phyloP scores from a whole-genome alignment of 352 stramenopile genomes.

The Thraustotheca clavata region DNA sequence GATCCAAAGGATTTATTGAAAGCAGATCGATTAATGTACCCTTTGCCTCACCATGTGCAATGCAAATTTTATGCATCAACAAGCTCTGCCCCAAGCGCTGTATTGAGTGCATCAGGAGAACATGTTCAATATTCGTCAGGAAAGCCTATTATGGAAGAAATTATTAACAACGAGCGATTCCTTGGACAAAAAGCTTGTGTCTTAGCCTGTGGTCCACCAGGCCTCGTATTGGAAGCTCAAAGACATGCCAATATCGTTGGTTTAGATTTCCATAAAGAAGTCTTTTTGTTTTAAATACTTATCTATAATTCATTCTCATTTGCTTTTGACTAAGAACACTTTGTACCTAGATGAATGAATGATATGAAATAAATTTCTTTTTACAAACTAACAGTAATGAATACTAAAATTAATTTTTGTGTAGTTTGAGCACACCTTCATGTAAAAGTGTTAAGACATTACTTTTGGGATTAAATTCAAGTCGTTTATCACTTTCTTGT shows the following conservation, averaged over 20 bases:
- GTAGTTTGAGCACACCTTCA: no score
- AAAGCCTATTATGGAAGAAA: slow-evolving; percentile 51
- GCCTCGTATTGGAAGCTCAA: slow-evolving; percentile 63
- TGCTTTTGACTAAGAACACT: no score
- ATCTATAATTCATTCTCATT: no score
- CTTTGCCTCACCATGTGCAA: slow-evolving; percentile 38
- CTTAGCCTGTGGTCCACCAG: slow-evolving; percentile 59
- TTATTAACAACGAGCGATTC: slow-evolving; percentile 64
- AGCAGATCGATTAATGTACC: slow-evolving; percentile 58
- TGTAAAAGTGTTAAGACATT: no score
- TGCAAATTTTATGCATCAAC: slow-evolving; percentile 63
- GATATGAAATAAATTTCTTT: no score
- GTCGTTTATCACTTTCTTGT: no score
- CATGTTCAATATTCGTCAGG: slow-evolving; percentile 41
- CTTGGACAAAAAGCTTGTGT: slow-evolving; percentile 40
- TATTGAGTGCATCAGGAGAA: slow-evolving; percentile 46
- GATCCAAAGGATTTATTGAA: slow-evolving; percentile 54
- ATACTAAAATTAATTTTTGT: no score
- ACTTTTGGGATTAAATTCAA: no score
- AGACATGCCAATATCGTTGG: slow-evolving; percentile 43
- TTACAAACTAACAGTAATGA: no score
- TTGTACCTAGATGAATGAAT: no score
- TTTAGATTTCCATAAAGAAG: slow-evolving; percentile 80
- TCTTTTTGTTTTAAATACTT: slow-evolving; percentile 51
- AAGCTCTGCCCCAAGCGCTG: slow-evolving; percentile 28